Evolutionary conservation across 345 rosid species (phyloP).

Genomic region (Carallia brachiata): DNA sequence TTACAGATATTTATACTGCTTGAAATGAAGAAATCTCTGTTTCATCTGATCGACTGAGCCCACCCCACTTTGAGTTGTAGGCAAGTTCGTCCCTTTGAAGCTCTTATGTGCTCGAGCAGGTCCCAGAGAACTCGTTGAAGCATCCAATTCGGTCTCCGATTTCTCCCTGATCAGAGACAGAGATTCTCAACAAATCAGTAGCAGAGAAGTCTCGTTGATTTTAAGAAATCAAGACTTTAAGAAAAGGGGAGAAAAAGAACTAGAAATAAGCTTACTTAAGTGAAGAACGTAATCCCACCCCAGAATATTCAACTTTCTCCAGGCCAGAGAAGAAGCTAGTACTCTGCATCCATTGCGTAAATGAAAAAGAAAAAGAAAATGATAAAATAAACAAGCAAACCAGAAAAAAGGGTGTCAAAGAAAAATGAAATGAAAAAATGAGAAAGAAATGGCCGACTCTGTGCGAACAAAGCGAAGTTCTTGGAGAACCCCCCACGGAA

Average conservation of each 20-base stretch:
- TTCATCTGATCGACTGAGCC: slow-evolving; percentile 45
- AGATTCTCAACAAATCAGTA: not conserved
- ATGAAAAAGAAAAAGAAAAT: not conserved
- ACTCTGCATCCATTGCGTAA: not conserved
- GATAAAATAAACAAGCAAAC: not conserved
- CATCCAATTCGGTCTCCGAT: slow-evolving; percentile 8
- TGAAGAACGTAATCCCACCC: slow-evolving; percentile 14
- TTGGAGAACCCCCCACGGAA: slow-evolving; percentile 8
- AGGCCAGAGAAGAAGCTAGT: slow-evolving; percentile 11
- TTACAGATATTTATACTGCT: slow-evolving; percentile 53
- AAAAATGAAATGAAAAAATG: not conserved
- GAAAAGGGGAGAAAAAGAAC: not conserved
- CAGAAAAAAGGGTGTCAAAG: not conserved
- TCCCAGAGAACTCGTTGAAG: slow-evolving; percentile 20
- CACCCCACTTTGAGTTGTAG: slow-evolving; percentile 12
- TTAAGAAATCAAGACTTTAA: not conserved
- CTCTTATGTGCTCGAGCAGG: slow-evolving; percentile 15
- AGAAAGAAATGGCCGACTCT: slow-evolving; percentile 7
- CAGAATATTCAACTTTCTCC: slow-evolving; percentile 11
- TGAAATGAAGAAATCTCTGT: slow-evolving; percentile 54
- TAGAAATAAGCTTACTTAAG: not conserved
- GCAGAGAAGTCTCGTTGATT: not conserved
- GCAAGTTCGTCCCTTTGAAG: slow-evolving; percentile 11
- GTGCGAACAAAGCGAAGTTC: slow-evolving; percentile 13
- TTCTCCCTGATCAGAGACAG: not conserved